phyloP scores from a whole-genome alignment of 2,329 filamentous ascomycete genomes.

The Didymella glomerata region DNA sequence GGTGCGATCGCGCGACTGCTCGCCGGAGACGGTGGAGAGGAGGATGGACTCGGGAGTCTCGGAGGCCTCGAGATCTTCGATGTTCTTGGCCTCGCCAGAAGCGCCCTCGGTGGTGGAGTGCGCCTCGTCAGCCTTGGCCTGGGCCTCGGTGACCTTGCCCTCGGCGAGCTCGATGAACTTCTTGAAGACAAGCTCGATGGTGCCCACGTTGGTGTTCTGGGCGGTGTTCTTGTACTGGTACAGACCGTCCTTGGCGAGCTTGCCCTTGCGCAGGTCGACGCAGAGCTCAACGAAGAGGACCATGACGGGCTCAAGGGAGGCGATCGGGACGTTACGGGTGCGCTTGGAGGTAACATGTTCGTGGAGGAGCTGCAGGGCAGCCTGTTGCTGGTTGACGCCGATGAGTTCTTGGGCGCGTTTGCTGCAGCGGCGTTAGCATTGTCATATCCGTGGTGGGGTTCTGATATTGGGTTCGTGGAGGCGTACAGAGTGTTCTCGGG shows the following conservation, averaged over 20 bases:
- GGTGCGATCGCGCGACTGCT: constrained; percentile 96
- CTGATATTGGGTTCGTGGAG: constrained; percentile 1
- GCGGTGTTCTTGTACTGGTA: constrained; percentile 99
- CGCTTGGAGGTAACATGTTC: constrained; percentile 99
- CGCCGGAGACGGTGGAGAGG: constrained; percentile 94
- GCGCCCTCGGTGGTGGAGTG: constrained; percentile 82
- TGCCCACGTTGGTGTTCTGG: constrained; percentile 97
- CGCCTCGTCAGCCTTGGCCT: constrained; percentile 94
- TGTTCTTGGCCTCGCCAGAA: constrained; percentile 73
- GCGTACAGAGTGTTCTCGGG: constrained; percentile 90
- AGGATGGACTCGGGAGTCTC: constrained; percentile 99
- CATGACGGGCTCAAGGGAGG: constrained; percentile 97
- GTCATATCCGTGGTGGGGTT: constrained; percentile 10
- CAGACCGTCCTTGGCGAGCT: constrained; percentile 96
- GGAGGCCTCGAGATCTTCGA: constrained; percentile 95
- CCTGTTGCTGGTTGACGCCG: constrained; percentile 91
- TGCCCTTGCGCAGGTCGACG: constrained; percentile 97
- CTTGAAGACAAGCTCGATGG: constrained; percentile 92
- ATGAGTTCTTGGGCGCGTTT: constrained; percentile 96
- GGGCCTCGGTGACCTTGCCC: constrained; percentile 93
- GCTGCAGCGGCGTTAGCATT: constrained; percentile 37
- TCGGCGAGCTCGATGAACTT: constrained; percentile 98
- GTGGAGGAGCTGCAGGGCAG: constrained; percentile 92
- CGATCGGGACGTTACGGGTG: constrained; percentile 95
- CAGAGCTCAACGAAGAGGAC: constrained; percentile 95